A percentile compares a stretch with the other conserved stretches of the same genome.
These are phyloP conservation scores for Scedosporium minutisporum DNA, from an alignment of 2,329 filamentous ascomycete genomes.

Conservation along the genomic window DNA sequence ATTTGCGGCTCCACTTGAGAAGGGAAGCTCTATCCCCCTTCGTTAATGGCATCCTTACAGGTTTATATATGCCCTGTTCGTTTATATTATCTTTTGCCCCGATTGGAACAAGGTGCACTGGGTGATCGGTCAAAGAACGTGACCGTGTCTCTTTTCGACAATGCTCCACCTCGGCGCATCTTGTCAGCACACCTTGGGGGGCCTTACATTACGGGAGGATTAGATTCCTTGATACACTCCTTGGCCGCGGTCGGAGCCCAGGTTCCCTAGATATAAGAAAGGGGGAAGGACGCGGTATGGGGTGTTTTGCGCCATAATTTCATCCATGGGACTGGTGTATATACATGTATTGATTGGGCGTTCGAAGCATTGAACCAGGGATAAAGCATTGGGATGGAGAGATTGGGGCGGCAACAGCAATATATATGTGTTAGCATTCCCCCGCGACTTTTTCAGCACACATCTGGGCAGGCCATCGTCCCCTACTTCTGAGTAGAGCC, in stretches of 20 bases:
- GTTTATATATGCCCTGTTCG: neutral
- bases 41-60: neutral
- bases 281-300: neutral
- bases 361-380: neutral
- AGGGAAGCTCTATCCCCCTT: neutral
- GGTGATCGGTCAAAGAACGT: too few relatives aligned
- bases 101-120: neutral
- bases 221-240: neutral
- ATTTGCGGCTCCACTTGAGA: neutral
- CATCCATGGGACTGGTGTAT: neutral
- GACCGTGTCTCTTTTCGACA: too few relatives aligned
- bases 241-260: neutral
- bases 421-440: neutral
- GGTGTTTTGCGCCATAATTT: neutral
- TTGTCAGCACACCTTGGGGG: neutral
- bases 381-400: neutral
- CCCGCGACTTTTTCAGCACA: neutral
- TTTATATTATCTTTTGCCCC: neutral
- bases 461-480: neutral
- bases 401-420: neutral
- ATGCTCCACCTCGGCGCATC: neutral
- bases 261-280: neutral
- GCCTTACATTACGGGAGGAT: neutral
- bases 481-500: neutral
- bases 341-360: conserved; percentile 2